Conservation (phyloP, 1,284 basidiomycete genomes). For the Ceratobasidium sp. region DNA sequence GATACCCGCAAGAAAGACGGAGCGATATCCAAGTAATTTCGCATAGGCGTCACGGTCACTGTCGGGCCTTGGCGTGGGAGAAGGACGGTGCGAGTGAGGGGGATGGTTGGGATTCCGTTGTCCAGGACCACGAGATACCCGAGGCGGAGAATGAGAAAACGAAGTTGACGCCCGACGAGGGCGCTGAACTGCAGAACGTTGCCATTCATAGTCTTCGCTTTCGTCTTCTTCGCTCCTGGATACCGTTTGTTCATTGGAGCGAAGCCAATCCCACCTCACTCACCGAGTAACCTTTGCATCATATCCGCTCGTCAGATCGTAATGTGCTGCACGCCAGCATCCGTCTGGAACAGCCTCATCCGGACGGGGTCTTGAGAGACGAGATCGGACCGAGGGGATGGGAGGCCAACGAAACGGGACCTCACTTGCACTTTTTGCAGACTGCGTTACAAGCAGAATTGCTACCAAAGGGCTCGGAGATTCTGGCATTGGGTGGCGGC, state of each 20-base stretch:
- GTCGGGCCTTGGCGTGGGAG: constrained; percentile 52
- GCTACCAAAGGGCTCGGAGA: constrained; percentile 68
- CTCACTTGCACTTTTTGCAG: constrained; percentile 78
- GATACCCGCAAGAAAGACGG: constrained; percentile 85
- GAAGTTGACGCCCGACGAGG: constrained; percentile 13
- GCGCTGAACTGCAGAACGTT: constrained; percentile 61
- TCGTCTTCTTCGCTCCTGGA: constrained; percentile 56
- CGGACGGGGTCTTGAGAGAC: constrained; percentile 74
- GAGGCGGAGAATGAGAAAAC: constrained; percentile 27
- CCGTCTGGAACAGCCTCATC: constrained; percentile 47
- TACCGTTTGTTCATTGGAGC: constrained; percentile 56
- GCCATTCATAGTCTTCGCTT: constrained; percentile 68
- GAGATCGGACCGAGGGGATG: constrained; percentile 66
- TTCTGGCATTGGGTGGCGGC: constrained; percentile 17
- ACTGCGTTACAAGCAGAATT: constrained; percentile 75
- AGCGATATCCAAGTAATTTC: constrained; percentile 81
- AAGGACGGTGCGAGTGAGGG: constrained; percentile 53
- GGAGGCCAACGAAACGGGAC: constrained; percentile 83
- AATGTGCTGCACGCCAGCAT: constrained; percentile 46
- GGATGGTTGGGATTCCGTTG: constrained; percentile 57
- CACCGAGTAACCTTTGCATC: constrained; percentile 24
- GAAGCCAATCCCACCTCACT: background rate
- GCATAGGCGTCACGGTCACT: constrained; percentile 63
- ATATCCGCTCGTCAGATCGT: constrained; percentile 33
- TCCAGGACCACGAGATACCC: constrained; percentile 23